Conservation (phyloP, 2,329 filamentous ascomycete genomes). For the Alternaria gansuensis region DNA sequence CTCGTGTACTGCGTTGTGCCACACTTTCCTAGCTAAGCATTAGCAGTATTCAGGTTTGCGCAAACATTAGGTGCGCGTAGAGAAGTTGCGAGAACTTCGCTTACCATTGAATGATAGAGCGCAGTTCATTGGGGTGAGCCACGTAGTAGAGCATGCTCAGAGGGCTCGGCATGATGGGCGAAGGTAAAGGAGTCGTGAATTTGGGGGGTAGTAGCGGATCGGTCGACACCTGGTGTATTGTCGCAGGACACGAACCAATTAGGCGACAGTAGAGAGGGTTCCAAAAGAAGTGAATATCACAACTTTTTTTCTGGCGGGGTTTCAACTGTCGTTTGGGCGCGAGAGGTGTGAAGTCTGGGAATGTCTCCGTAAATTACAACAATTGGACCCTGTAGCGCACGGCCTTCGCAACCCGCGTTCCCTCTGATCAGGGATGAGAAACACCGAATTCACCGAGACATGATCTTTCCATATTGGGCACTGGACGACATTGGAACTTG, state of each 20-base stretch:
- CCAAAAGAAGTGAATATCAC: not conserved
- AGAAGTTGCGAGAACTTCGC: slow-evolving; percentile 26
- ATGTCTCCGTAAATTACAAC: slow-evolving; percentile 21
- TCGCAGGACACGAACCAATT: slow-evolving; percentile 19
- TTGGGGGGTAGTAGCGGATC: slow-evolving; percentile 17
- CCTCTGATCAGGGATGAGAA: slow-evolving; percentile 12
- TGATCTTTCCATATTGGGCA: not conserved
- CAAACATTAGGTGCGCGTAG: not conserved
- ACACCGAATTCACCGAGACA: slow-evolving; percentile 8
- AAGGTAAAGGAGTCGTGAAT: slow-evolving; percentile 25
- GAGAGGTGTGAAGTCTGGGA: slow-evolving; percentile 7
- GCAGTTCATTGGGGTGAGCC: slow-evolving; percentile 78
- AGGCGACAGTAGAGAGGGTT: not conserved
- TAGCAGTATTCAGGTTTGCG: slow-evolving; percentile 16
- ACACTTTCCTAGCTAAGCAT: slow-evolving; percentile 77
- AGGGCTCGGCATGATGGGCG: slow-evolving; percentile 50
- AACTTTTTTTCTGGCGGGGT: not conserved
- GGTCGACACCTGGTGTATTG: slow-evolving; percentile 9
- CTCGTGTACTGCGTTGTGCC: slow-evolving; percentile 92
- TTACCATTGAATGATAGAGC: slow-evolving; percentile 89
- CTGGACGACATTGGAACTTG: not conserved
- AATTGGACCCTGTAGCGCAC: slow-evolving; percentile 22
- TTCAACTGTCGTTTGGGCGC: slow-evolving; percentile 4
- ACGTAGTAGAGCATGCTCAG: slow-evolving; percentile 72
- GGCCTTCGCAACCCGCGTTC: slow-evolving; percentile 18